These are phyloP conservation scores for Candida vartiovaarae DNA, from an alignment of 805 yeast genomes.

Conservation along the genomic window DNA sequence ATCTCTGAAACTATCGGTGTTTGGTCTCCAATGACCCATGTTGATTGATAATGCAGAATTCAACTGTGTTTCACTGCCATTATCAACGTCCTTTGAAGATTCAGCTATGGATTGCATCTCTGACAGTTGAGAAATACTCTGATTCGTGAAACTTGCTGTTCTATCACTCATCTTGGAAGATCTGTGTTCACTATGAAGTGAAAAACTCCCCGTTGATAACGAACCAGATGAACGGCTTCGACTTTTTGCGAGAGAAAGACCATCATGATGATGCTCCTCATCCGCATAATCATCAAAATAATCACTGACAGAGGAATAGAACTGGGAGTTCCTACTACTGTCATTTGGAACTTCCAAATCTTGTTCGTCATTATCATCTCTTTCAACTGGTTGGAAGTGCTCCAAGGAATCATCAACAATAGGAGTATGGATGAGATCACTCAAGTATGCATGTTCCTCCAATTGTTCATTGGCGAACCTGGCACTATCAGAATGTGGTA, in stretches of 20 bases:
- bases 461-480: slow-evolving; percentile 3
- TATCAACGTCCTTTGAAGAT: background rate
- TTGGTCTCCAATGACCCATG: slow-evolving; percentile 55
- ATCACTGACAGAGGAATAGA: slow-evolving; percentile 19
- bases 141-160: slow-evolving; percentile 19
- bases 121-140: slow-evolving; percentile 6
- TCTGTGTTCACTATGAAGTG: slow-evolving; percentile 21
- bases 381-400: background rate
- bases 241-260: background rate
- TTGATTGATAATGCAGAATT: slow-evolving; percentile 30
- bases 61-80: slow-evolving; percentile 6
- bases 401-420: background rate
- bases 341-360: background rate
- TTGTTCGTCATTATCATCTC: background rate
- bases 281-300: slow-evolving; percentile 23
- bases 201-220: slow-evolving; percentile 25
- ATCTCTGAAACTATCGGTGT: slow-evolving; percentile 43
- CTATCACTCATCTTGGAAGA: slow-evolving; percentile 21
- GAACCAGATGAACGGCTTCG: slow-evolving; percentile 23
- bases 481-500: background rate
- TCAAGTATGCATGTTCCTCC: slow-evolving; percentile 19
- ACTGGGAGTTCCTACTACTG: slow-evolving; percentile 18
- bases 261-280: slow-evolving; percentile 6
- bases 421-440: slow-evolving; percentile 19
- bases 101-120: slow-evolving; percentile 6